Conservation (phyloP, 2,329 filamentous ascomycete genomes). For the Trichoderma gracile region DNA sequence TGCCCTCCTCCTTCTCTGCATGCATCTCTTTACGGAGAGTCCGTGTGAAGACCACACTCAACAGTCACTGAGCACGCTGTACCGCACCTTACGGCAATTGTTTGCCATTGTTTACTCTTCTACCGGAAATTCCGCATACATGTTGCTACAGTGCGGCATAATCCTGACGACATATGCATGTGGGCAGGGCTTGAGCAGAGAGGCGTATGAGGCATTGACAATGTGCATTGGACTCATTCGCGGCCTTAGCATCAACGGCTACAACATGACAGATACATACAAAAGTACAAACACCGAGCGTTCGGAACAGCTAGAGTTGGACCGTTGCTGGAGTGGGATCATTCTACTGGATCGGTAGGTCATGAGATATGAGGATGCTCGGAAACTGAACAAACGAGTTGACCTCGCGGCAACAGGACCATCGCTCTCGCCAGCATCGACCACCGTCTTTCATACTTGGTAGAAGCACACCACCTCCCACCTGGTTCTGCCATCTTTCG, state of each 20-base stretch:
- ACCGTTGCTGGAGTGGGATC: slow-evolving; percentile 6
- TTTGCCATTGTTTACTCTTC: slow-evolving; percentile 4
- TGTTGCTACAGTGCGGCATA: slow-evolving; percentile 8
- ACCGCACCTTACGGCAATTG: background rate
- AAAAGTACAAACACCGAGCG: background rate
- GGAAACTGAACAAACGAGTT: no score
- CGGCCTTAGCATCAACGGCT: slow-evolving; percentile 2
- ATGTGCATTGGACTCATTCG: slow-evolving; percentile 11
- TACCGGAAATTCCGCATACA: background rate
- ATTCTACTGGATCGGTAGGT: slow-evolving; percentile 6
- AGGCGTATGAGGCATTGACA: slow-evolving; percentile 9
- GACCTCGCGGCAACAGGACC: background rate
- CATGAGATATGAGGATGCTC: no score
- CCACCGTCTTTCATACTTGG: background rate
- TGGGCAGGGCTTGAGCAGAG: slow-evolving; percentile 4
- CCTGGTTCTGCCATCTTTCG: background rate
- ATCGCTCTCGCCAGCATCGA: slow-evolving; percentile 1
- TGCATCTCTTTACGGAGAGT: slow-evolving; percentile 6
- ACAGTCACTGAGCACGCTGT: background rate
- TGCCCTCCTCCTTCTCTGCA: slow-evolving; percentile 6
- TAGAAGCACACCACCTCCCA: background rate
- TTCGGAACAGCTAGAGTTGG: background rate
- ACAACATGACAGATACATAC: background rate
- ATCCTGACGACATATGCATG: slow-evolving; percentile 8
- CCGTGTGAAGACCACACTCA: background rate